Percentiles rank a stretch among this genome's conserved stretches.
Evolutionary conservation across 306 rosid species (phyloP).

Genomic region (Casuarina equisetifolia): DNA sequence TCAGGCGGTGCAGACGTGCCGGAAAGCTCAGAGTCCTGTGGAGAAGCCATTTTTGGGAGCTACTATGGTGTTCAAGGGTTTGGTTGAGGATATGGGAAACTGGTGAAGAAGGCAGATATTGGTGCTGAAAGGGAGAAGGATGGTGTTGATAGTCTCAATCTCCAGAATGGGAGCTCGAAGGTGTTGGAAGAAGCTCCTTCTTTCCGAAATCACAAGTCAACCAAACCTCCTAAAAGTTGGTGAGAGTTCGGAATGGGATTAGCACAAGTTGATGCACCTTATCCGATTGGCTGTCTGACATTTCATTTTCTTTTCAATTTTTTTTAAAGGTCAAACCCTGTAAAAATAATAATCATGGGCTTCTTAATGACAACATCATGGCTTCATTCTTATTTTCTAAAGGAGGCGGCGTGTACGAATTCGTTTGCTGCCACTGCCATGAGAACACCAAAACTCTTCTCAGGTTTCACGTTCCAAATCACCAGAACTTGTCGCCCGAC

Average conservation of each 20-base stretch:
- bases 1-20: constrained; percentile 38
- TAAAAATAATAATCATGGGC: neutral
- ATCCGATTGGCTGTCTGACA: neutral
- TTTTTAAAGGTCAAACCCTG: neutral
- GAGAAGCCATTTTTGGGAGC: constrained; percentile 59
- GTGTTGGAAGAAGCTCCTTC: too few relatives aligned
- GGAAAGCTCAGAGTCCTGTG: constrained; percentile 38
- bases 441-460: too few relatives aligned
- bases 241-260: neutral
- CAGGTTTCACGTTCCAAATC: neutral
- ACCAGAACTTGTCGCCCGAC: neutral
- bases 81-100: constrained; percentile 52
- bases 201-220: too few relatives aligned
- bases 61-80: constrained; percentile 48
- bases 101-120: too few relatives aligned
- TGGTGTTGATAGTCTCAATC: constrained; percentile 26
- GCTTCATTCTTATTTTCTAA: neutral
- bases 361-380: too few relatives aligned
- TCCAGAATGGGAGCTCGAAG: constrained; percentile 30
- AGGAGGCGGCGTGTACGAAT: too few relatives aligned
- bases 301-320: neutral
- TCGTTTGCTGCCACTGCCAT: too few relatives aligned
- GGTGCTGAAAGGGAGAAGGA: constrained; percentile 30
- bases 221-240: constrained; percentile 1
- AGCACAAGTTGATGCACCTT: neutral